Conservation (phyloP, 164 flowering plant species). For the Hamamelis virginiana region DNA sequence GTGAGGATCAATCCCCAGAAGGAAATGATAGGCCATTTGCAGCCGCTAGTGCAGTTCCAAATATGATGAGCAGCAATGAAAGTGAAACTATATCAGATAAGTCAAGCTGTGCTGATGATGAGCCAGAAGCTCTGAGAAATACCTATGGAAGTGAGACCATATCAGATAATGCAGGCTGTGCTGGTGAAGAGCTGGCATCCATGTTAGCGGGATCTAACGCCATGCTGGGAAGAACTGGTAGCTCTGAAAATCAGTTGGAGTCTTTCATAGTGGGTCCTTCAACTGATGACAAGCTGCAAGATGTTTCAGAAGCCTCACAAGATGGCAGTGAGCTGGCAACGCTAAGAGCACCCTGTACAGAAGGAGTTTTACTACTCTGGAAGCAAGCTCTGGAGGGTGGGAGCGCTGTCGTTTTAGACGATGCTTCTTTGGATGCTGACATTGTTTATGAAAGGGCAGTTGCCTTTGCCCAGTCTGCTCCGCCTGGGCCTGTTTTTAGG, state of each 20-base stretch:
- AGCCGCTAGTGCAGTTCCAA: constrained; percentile 6
- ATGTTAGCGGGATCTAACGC: constrained; percentile 6
- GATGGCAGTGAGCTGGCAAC: constrained; percentile 6
- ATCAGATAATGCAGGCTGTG: not conserved
- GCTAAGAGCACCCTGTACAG: constrained; percentile 25
- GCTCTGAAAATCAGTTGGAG: constrained; percentile 8
- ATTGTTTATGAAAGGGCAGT: constrained; percentile 54
- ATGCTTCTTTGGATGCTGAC: constrained; percentile 58
- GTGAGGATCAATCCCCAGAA: constrained; percentile 5
- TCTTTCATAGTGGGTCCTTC: not conserved
- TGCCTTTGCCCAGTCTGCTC: constrained; percentile 62
- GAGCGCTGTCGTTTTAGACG: constrained; percentile 61
- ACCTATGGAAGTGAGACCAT: not conserved
- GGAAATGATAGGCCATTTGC: constrained; percentile 14
- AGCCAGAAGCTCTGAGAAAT: not conserved
- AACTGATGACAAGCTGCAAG: constrained; percentile 13
- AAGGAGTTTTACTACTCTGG: constrained; percentile 46
- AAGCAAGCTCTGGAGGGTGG: constrained; percentile 74
- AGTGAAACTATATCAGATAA: constrained; percentile 5
- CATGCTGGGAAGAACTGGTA: constrained; percentile 10
- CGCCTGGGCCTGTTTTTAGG: constrained; percentile 65
- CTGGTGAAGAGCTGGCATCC: constrained; percentile 6
- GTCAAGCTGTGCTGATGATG: constrained; percentile 1
- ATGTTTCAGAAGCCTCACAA: constrained; percentile 13
- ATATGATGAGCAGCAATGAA: not conserved